Conservation (phyloP, 106 monocot genomes). For the Agapanthus africanus region DNA sequence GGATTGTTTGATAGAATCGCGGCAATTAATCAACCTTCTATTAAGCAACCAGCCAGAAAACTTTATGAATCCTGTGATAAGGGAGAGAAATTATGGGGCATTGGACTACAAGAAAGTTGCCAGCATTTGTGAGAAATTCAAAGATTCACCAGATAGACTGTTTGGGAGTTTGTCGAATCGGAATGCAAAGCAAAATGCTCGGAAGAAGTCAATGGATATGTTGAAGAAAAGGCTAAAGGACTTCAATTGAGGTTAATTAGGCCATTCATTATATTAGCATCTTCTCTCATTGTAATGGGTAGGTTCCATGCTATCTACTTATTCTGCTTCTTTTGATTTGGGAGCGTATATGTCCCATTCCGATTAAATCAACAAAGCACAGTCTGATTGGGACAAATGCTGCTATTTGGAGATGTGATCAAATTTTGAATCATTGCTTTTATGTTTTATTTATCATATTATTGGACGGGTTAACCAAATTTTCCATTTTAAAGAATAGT, state of each 20-base stretch:
- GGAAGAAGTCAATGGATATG: constrained; percentile 31
- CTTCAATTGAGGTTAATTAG: constrained; percentile 26
- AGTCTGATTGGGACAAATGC: background rate
- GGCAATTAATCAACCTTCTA: constrained; percentile 58
- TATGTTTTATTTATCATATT: background rate
- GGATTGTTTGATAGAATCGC: constrained; percentile 46
- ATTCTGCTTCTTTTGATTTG: background rate
- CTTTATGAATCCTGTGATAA: constrained; percentile 69
- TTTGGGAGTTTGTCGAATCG: constrained; percentile 50
- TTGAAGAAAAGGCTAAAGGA: constrained; percentile 59
- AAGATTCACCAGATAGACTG: constrained; percentile 50
- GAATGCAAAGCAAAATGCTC: constrained; percentile 37
- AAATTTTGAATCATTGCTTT: constrained; percentile 3
- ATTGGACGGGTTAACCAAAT: background rate
- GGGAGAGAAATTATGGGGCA: constrained; percentile 50
- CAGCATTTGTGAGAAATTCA: constrained; percentile 59
- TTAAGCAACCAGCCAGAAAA: constrained; percentile 55
- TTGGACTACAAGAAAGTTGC: constrained; percentile 62
- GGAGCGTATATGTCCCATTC: background rate
- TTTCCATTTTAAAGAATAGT: background rate
- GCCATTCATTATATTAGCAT: background rate
- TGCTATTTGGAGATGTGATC: background rate
- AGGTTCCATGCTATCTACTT: background rate
- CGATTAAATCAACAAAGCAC: background rate
- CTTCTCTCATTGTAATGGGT: background rate